These are phyloP conservation scores for Magnolia officinalis DNA, from an alignment of 164 flowering plant species.

Conservation along the genomic window DNA sequence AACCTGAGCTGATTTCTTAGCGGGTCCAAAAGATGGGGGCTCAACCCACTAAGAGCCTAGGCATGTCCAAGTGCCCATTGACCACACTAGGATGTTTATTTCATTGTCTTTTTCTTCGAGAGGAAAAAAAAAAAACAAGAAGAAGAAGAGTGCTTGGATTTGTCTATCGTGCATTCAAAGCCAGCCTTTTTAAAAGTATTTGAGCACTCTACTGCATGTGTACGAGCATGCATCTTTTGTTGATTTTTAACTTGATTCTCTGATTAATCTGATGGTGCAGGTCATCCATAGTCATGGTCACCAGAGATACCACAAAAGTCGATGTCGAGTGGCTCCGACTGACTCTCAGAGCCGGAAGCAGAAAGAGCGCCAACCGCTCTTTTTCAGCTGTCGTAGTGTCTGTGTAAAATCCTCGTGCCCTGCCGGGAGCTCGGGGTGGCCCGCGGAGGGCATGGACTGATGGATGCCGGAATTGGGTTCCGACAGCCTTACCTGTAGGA, in stretches of 20 bases:
- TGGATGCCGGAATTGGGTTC: slow-evolving; percentile 60
- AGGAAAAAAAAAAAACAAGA: no score
- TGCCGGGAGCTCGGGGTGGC: slow-evolving; percentile 30
- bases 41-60: no score
- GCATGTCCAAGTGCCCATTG: no score
- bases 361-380: slow-evolving; percentile 37
- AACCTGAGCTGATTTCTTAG: no score
- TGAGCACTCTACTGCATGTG: not conserved
- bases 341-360: slow-evolving; percentile 33
- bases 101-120: no score
- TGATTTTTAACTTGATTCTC: no score
- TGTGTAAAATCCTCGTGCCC: slow-evolving; percentile 29
- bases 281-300: slow-evolving; percentile 66
- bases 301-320: slow-evolving; percentile 47
- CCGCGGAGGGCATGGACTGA: slow-evolving; percentile 32
- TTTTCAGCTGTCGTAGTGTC: slow-evolving; percentile 35
- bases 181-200: not conserved
- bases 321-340: slow-evolving; percentile 47
- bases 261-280: slow-evolving; percentile 37
- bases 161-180: not conserved
- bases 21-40: no score
- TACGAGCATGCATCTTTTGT: not conserved
- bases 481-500: slow-evolving; percentile 30
- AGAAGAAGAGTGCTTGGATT: not conserved
- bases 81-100: no score